Percentiles rank a stretch among this genome's conserved stretches.
Conservation (phyloP, 2,329 filamentous ascomycete species). For the Fusarium penzigii region DNA sequence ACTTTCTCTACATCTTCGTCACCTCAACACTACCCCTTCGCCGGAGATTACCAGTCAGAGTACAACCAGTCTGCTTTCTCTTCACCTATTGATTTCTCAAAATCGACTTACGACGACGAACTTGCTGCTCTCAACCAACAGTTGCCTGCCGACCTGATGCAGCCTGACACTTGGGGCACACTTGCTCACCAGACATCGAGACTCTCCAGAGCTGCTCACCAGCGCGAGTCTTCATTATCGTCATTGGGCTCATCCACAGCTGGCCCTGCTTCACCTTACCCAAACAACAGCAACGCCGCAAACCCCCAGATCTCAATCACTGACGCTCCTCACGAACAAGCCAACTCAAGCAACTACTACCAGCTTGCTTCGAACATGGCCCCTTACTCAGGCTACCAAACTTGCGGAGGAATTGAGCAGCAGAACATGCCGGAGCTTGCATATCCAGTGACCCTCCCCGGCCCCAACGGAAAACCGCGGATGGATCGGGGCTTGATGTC, state of each 20-base stretch:
- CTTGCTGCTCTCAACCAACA: constrained; percentile 28
- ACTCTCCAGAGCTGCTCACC: constrained; percentile 47
- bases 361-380: constrained; percentile 48
- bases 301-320: constrained; percentile 60
- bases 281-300: constrained; percentile 45
- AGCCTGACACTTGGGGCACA: constrained; percentile 44
- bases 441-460: constrained; percentile 43
- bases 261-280: constrained; percentile 61
- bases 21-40: constrained; percentile 19
- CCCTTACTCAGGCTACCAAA: constrained; percentile 46
- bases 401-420: constrained; percentile 33
- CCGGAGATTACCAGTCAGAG: constrained; percentile 20
- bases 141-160: constrained; percentile 37
- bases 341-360: constrained; percentile 41
- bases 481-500: constrained; percentile 46
- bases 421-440: constrained; percentile 40
- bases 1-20: not conserved
- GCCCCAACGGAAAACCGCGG: constrained; percentile 38
- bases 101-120: constrained; percentile 26
- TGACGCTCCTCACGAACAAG: constrained; percentile 48
- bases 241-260: constrained; percentile 59
- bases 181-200: constrained; percentile 41
- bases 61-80: constrained; percentile 19
- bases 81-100: constrained; percentile 8
- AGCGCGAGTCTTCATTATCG: constrained; percentile 62